Evolutionary conservation across 2,329 filamentous ascomycete species (phyloP).

Genomic region (Colletotrichum musicola): DNA sequence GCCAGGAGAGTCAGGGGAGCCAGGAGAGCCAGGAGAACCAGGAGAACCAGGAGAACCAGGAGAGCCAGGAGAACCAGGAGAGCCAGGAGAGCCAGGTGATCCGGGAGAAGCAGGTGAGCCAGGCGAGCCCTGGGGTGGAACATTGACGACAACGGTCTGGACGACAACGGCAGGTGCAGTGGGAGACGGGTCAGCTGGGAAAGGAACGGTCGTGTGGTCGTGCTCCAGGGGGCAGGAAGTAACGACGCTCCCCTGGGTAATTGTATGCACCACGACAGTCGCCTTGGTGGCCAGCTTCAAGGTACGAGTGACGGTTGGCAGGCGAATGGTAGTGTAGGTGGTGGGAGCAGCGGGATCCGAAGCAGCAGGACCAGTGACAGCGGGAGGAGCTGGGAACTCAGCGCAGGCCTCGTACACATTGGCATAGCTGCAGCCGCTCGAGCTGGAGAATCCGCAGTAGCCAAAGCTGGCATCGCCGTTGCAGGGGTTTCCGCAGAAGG

Average conservation of each 20-base stretch:
- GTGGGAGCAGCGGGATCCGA: neutral
- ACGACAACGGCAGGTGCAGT: slow-evolving; percentile 8
- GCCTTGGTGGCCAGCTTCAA: slow-evolving; percentile 25
- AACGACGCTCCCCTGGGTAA: neutral
- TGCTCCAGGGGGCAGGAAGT: slow-evolving; percentile 4
- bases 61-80: too few species aligned
- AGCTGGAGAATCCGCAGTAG: slow-evolving; percentile 23
- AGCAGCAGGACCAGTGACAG: neutral
- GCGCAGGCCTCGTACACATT: slow-evolving; percentile 31
- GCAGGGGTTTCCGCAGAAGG: slow-evolving; percentile 30
- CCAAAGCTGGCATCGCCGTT: slow-evolving; percentile 8
- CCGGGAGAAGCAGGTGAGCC: neutral
- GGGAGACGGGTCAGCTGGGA: neutral
- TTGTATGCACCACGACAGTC: slow-evolving; percentile 16
- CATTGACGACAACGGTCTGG: slow-evolving; percentile 28
- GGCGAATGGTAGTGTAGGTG: slow-evolving; percentile 23
- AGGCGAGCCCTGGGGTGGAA: neutral
- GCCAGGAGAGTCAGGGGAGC: neutral
- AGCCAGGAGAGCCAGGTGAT: too few species aligned
- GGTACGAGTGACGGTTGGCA: slow-evolving; percentile 34
- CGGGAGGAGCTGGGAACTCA: neutral
- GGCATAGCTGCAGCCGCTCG: slow-evolving; percentile 20
- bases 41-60: neutral
- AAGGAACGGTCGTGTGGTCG: neutral
- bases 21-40: neutral